These are phyloP conservation scores for Haplosporangium sp. DNA, from an alignment of 371 early-diverging fungal species.

Conservation along the genomic window DNA sequence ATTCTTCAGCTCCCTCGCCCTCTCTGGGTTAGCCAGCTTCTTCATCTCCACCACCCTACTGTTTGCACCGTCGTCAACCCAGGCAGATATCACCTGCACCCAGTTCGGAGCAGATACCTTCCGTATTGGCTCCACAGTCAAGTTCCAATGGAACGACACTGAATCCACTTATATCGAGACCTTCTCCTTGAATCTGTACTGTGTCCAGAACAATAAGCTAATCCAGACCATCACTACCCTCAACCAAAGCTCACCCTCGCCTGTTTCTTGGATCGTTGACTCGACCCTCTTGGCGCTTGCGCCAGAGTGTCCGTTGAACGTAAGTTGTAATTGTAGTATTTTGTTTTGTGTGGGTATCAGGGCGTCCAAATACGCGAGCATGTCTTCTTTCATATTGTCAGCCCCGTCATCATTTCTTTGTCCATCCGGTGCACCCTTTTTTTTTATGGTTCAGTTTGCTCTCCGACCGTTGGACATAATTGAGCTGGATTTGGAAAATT, in stretches of 20 bases:
- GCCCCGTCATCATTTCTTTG: no score
- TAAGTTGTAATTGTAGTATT: conserved; percentile 23
- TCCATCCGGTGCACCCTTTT: background rate
- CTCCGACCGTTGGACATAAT: conserved; percentile 2
- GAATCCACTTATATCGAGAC: conserved; percentile 19
- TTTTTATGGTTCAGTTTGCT: background rate
- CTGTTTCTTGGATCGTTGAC: conserved; percentile 25
- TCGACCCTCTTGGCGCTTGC: conserved; percentile 1
- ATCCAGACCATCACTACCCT: conserved; percentile 27
- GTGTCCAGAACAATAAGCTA: conserved; percentile 22
- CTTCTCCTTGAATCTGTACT: conserved; percentile 38
- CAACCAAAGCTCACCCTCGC: conserved; percentile 22
- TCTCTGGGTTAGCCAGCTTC: conserved; percentile 5
- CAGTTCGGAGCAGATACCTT: conserved; percentile 32
- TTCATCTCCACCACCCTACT: conserved; percentile 1
- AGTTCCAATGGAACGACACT: conserved; percentile 45
- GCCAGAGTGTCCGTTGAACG: conserved; percentile 27
- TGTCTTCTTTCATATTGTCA: background rate
- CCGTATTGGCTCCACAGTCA: conserved; percentile 32
- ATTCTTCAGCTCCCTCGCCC: conserved; percentile 1
- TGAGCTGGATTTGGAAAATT: conserved; percentile 1
- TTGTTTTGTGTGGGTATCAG: background rate
- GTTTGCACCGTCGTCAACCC: conserved; percentile 3
- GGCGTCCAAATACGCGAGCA: no score
- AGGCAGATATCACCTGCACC: conserved; percentile 28